Base-by-base conservation (phyloP, 2,329 filamentous ascomycete species). In the Xenosphaeropsis pyriputrescens region DNA sequence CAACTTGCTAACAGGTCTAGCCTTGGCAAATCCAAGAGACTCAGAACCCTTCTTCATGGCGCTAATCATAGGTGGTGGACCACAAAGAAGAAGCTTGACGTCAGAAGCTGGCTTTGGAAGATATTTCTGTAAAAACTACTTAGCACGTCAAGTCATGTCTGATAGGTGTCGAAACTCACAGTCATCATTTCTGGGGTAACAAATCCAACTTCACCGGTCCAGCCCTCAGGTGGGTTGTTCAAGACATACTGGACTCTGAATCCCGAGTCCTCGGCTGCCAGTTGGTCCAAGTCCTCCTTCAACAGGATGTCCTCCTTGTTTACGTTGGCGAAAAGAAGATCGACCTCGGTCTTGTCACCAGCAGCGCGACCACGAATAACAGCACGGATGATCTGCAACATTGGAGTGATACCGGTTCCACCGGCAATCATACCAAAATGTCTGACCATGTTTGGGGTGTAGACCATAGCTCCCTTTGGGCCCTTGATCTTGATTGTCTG, bases 381-480 rank as follows among this genome's bases (percentile, higher is more conserved):
- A 41, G 89, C 91, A 53, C 86, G 82, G 57, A 94, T 78, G 51
- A 98, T 77, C 67, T 98, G 91, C 45, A 96, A 73, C 91, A 98
- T 98, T 43, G 91, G 91, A 8, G 91, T 96, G 60, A 98, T 96
- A 50, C 91, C 91, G 26, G 91, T 96, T 47, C 91, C 91, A 49
- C 91, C 91, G 46, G 91, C 86, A 56, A 98, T 85, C 91, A 98
- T 98, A 56, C 88, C 91, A 50, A 98, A 93, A 62, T 84, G 84
- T 47, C 84, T 79, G 51, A 89, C 85, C 83, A 98, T 89, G 70
- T 95, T 95, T 51, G 89, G 86, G 14, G 80, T 85, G 67, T 98
- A 98, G 45, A 93, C 84, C 71, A 98, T 95, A 51, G 89, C 89
- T 50, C 91, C 91, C 72, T 96, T 96, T 61, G 91, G 91, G 8